Conservation (phyloP, 768 basidiomycete species). For the Phaffia tasmanica region DNA sequence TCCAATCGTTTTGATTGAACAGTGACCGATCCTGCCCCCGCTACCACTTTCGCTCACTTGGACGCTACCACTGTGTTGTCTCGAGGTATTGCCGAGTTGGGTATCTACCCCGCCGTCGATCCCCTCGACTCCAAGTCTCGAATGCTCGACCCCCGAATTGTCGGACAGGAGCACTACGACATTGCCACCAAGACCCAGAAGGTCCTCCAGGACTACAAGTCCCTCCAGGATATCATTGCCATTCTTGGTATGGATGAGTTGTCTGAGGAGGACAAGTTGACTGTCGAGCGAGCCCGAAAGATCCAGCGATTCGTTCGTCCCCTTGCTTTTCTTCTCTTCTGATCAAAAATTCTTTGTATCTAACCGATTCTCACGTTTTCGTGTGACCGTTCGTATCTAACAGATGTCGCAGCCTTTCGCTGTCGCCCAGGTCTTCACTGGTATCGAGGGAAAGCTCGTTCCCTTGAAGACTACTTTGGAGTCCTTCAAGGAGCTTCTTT, state of each 20-base stretch:
- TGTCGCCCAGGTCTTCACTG: slow-evolving; percentile 56
- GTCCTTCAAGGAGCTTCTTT: slow-evolving; percentile 95
- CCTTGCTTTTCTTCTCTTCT: neutral
- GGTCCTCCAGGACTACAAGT: slow-evolving; percentile 51
- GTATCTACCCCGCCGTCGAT: slow-evolving; percentile 97
- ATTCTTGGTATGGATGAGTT: slow-evolving; percentile 96
- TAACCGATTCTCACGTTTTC: slow-evolving; percentile 31
- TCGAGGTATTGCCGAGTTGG: slow-evolving; percentile 91
- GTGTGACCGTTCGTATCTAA: slow-evolving; percentile 41
- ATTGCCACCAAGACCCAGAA: slow-evolving; percentile 95
- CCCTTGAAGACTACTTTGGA: slow-evolving; percentile 81
- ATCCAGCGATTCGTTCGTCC: slow-evolving; percentile 48
- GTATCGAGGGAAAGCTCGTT: slow-evolving; percentile 95
- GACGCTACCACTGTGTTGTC: slow-evolving; percentile 99
- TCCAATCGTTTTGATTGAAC: neutral
- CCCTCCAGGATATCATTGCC: slow-evolving; percentile 31
- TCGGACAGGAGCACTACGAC: slow-evolving; percentile 41
- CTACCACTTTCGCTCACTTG: slow-evolving; percentile 99
- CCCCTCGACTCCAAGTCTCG: slow-evolving; percentile 98
- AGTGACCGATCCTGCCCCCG: slow-evolving; percentile 97
- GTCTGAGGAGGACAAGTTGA: slow-evolving; percentile 99
- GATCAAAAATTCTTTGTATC: neutral
- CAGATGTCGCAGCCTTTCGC: slow-evolving; percentile 87
- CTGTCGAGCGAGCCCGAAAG: slow-evolving; percentile 94
- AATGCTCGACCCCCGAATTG: slow-evolving; percentile 99